Conservation (phyloP, 176 grass and related monocot species). For the Carex scoparia region DNA sequence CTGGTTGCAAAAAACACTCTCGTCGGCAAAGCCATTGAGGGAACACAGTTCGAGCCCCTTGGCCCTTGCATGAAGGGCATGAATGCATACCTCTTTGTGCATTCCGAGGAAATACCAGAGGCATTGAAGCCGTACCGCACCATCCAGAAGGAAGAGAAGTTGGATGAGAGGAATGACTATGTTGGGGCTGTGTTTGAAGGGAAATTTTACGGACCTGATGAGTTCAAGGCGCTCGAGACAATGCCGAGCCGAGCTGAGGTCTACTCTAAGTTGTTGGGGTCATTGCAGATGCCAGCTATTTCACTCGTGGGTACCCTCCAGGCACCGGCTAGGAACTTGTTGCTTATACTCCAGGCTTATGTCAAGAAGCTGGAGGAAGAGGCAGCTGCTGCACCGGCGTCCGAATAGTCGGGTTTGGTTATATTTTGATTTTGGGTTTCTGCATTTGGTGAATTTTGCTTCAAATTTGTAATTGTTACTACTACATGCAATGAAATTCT, state of each 20-base stretch:
- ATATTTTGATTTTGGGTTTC: slow-evolving; percentile 18
- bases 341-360: slow-evolving; percentile 53
- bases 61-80: slow-evolving; percentile 85
- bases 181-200: slow-evolving; percentile 89
- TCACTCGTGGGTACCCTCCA: slow-evolving; percentile 63
- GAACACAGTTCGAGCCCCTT: slow-evolving; percentile 72
- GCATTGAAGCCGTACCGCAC: slow-evolving; percentile 72
- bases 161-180: slow-evolving; percentile 85
- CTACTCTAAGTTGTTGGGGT: slow-evolving; percentile 71
- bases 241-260: slow-evolving; percentile 89
- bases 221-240: slow-evolving; percentile 82
- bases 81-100: slow-evolving; percentile 97
- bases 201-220: slow-evolving; percentile 69
- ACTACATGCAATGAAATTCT: slow-evolving; percentile 2
- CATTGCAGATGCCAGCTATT: slow-evolving; percentile 59
- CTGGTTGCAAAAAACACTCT: slow-evolving; percentile 86
- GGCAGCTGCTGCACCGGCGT: slow-evolving; percentile 2
- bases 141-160: slow-evolving; percentile 76
- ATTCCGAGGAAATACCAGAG: slow-evolving; percentile 79
- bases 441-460: not conserved
- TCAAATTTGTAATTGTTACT: slow-evolving; percentile 20
- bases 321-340: slow-evolving; percentile 52
- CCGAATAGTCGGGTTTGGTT: slow-evolving; percentile 19
- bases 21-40: slow-evolving; percentile 87
- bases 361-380: slow-evolving; percentile 68